Evolutionary conservation across 306 rosid genomes (phyloP), one percentile per base, ranked within the genome.

Genomic region (Pyrus bretschneideri): DNA sequence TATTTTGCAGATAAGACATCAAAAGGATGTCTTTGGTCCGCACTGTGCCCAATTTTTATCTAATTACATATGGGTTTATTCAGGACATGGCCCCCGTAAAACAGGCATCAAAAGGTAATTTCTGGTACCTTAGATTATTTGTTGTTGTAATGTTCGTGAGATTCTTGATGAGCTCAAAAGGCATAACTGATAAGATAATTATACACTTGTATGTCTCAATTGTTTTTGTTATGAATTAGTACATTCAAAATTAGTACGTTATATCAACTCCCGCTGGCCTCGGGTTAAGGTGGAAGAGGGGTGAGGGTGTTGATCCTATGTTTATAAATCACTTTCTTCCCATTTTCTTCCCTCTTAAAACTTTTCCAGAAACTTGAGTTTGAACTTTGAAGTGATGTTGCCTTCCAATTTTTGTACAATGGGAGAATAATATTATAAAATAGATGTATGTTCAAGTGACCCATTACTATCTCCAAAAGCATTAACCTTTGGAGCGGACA

Each of bases 51-150:
- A 83, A 62, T 86, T 94, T 80, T 88, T 94, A 75, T 86, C 95
- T 38, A 77, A 82, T 77, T 94, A 94, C 71, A 83, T 94, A 74
- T 84, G 78, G 86, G 82, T 94, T 80, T 91, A 89, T 87, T 85
- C 96, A 15, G 98, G 97, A 81, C 72, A 76, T 35, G 97, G 95
- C 80, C 90, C 96, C 80, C 81, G 70, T 42, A 87, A 83, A 81
- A 79, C 91, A 46, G 98, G 97, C 78, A 87, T 94, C 75, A 85
- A 76, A 82, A 89, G 97, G 98, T 94, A 80, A 72, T 78, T 69
- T 81, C 71, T 46, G 42, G 27, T 66, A 63, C 67, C 67, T 58
- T 33, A 1, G 38, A 54, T 25, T 61, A 54, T 22, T 67, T 74
- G 38, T 67, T 70, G 38, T 63, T 46, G 31, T 62, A 11, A 6